Base-by-base conservation (phyloP, 164 flowering plant species). In the Kingdonia uniflora region DNA sequence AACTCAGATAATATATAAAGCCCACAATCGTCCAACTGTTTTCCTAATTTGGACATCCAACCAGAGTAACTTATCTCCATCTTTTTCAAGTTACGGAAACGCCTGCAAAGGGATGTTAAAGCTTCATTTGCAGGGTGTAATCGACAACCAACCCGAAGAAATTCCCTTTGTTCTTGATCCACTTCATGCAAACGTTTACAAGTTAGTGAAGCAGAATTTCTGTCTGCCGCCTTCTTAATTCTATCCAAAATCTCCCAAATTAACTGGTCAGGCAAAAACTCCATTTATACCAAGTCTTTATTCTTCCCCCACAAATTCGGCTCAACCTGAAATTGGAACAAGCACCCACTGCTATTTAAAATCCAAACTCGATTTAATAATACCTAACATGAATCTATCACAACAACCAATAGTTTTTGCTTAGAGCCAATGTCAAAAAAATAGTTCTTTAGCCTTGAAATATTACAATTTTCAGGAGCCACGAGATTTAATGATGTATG, bases 1-100 rank as follows among this genome's bases (percentile, higher is more conserved):
- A 47, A 63, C 16, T 44, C 57, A 2, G 94, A 71, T 41, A 87
- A 79, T 54, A 79, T 57, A 8, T 41, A 58, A 64, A 87, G 86
- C 26, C 94, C 94, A 53, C 65, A 60, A 23, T 87, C 94, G 64
- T 82, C 96, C 59, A 87, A 59, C 46, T 87, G 96, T 67, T 74
- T 87, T 19, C 94, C 94, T 16, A 84, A 64, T 54, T 70, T 82
- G 26, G 94, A 82, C 87, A 77, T 82, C 94, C 94, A 84, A 29
- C 87, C 90, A 41, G 85, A 64, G 63, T 82, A 85, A 49, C 62
- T 62, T 22, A 87, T 82, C 55, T 84, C 90, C 2, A 87, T 72
- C 54, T 64, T 73, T 39, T 55, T 50, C 65, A 85, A 64, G 66
- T 82, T 80, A 0, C 72, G 64, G 50, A 82, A 87, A 49, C 96